These are phyloP conservation scores for Acanthamoeba sp. DNA, from an alignment of 208 protist genomes.

Conservation along the genomic window DNA sequence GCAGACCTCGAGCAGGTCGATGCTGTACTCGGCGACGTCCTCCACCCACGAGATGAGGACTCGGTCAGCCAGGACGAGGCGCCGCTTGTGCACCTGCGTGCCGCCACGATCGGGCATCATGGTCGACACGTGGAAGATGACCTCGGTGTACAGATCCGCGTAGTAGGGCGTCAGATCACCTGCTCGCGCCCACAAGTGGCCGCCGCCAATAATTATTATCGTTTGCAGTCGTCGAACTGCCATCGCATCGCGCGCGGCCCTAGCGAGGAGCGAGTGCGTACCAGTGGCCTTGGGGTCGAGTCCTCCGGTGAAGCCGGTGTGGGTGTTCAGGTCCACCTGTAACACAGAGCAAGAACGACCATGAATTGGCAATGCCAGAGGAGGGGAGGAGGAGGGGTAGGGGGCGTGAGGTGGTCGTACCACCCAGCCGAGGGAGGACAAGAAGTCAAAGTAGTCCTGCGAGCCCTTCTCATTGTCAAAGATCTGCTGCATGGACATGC, in stretches of 20 bases:
- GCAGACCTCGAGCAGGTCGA: conserved; percentile 21
- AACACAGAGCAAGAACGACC: neutral
- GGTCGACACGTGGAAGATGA: conserved; percentile 64
- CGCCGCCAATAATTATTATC: no score
- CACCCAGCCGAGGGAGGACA: conserved; percentile 44
- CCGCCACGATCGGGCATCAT: conserved; percentile 48
- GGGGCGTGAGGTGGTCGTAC: neutral
- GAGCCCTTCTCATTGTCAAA: conserved; percentile 61
- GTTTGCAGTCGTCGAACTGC: no score
- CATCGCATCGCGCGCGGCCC: no score
- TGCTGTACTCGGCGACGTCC: conserved; percentile 45
- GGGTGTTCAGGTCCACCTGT: conserved; percentile 72
- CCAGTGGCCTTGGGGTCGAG: conserved; percentile 69
- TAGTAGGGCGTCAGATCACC: conserved; percentile 63
- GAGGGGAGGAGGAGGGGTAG: neutral
- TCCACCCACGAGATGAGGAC: conserved; percentile 71
- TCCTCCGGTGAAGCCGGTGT: conserved; percentile 60
- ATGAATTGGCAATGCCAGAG: neutral
- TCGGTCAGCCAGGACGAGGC: neutral
- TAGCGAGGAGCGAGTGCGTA: no score
- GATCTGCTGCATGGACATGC: conserved; percentile 53
- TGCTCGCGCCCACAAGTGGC: no score
- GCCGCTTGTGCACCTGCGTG: conserved; percentile 47
- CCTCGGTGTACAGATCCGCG: conserved; percentile 62
- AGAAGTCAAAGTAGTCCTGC: conserved; percentile 69